A percentile compares a stretch with the other conserved stretches of the same genome.
These are phyloP conservation scores for Umbelopsis sp. DNA, from an alignment of 192 early-diverging fungal species.

Conservation along the genomic window DNA sequence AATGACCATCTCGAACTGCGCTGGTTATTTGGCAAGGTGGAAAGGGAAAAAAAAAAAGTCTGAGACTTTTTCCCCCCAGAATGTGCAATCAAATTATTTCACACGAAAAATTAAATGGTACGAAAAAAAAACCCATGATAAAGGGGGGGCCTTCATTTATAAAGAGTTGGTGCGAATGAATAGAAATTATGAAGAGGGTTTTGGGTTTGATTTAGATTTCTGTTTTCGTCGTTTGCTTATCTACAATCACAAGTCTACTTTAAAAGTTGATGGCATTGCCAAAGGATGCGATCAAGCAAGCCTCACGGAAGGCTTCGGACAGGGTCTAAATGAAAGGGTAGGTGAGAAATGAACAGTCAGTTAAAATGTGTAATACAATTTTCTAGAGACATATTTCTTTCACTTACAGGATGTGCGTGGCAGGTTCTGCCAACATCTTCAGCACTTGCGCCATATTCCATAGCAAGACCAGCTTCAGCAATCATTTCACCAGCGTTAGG, in stretches of 20 bases:
- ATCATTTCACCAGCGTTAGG: slow-evolving; percentile 99
- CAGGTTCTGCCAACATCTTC: slow-evolving; percentile 98
- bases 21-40: not conserved
- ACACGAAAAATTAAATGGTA: not conserved
- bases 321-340: slow-evolving; percentile 61
- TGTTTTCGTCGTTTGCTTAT: slow-evolving; percentile 14
- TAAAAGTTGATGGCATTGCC: slow-evolving; percentile 81
- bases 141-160: too few species aligned
- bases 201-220: slow-evolving; percentile 1
- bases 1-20: slow-evolving; percentile 28
- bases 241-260: slow-evolving; percentile 24
- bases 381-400: not conserved
- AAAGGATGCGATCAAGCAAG: slow-evolving; percentile 85
- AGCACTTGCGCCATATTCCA: slow-evolving; percentile 97
- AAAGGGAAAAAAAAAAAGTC: not conserved
- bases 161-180: not conserved
- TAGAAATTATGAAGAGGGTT: not conserved
- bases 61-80: not conserved
- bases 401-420: slow-evolving; percentile 86
- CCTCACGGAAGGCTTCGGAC: slow-evolving; percentile 98
- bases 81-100: not conserved
- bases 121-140: too few species aligned
- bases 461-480: slow-evolving; percentile 93
- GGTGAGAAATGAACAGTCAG: not conserved
- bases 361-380: too few species aligned